Percentiles rank a stretch among this genome's conserved stretches.
These are phyloP conservation scores for Emmonsia crescens DNA, from an alignment of 2,329 filamentous ascomycete species.

Conservation along the genomic window DNA sequence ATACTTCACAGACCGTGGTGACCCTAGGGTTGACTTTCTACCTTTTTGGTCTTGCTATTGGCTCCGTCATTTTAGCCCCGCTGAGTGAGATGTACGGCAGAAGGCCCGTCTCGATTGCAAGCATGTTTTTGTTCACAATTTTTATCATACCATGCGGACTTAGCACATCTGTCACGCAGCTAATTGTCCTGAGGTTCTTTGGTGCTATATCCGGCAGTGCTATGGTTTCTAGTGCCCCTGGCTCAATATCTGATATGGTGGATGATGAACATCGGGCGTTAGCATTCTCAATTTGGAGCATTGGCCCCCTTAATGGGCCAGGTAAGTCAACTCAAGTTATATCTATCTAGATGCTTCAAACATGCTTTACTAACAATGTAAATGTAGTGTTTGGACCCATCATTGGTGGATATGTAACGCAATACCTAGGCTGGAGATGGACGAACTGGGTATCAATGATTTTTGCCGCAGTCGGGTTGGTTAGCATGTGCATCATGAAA, in stretches of 20 bases:
- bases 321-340: constrained; percentile 19
- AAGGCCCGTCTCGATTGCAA: constrained; percentile 53
- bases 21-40: constrained; percentile 72
- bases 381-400: constrained; percentile 48
- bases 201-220: constrained; percentile 64
- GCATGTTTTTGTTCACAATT: constrained; percentile 53
- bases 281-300: constrained; percentile 72
- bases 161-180: constrained; percentile 53
- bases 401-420: constrained; percentile 68
- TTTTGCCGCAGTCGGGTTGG: constrained; percentile 51
- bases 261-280: constrained; percentile 67
- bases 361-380: constrained; percentile 4
- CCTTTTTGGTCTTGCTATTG: constrained; percentile 60
- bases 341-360: neutral
- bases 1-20: constrained; percentile 46
- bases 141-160: constrained; percentile 63
- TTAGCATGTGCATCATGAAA: constrained; percentile 49
- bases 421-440: constrained; percentile 72
- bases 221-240: constrained; percentile 74
- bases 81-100: constrained; percentile 42
- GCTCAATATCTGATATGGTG: constrained; percentile 74
- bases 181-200: constrained; percentile 65
- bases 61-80: constrained; percentile 63
- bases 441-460: constrained; percentile 73
- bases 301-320: constrained; percentile 74